Evolutionary conservation across 768 basidiomycete species (phyloP), one percentile per base, ranked within the genome.

Genomic region (Russula lepida): DNA sequence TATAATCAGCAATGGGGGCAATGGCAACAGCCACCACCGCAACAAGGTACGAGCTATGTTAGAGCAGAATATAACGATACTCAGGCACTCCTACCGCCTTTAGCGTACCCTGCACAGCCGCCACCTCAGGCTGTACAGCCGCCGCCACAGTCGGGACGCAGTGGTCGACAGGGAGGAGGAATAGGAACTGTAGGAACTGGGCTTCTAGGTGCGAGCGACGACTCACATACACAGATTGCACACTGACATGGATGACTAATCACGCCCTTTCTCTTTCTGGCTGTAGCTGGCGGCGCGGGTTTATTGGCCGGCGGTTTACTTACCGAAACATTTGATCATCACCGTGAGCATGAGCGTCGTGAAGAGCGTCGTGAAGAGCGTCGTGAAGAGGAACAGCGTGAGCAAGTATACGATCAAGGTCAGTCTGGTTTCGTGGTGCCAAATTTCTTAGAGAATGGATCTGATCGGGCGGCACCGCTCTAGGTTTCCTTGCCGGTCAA

Each of bases 231-330:
- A 37, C 15, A 6, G 35, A 17, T 37, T 37, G 5, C 12, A 21
- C n/a, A 15, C 43, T 39, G 46, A 9, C 25, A 21, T 33, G n/a
- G n/a, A 23, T 37, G 48, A 32, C 39, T 37, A 30, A 28, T 43
- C 8, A 47, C 21, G 21, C 37, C 9, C 8, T 23, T 23, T 30
- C 43, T 27, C 27, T 47, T 47, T 53, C 27, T 49, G 28, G 32
- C 15, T 32, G 19, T 52, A 52, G 57, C 62, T 80, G 85, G 78
- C 64, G 86, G 80, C 67, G 86, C 76, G 17, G 88, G 84, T 60
- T 69, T 88, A n/a, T 68, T 85, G n/a, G 86, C 81, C 41, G 88
- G 87, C 60, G 73, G 74, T 3, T 70, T 88, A 47, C 67, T 88
- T 41, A 79, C 68, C 37, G 75, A 83, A 48, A 81, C 79, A 0